These are phyloP conservation scores for Sporothrix pallida DNA, from an alignment of 2,329 filamentous ascomycete genomes.

Conservation along the genomic window DNA sequence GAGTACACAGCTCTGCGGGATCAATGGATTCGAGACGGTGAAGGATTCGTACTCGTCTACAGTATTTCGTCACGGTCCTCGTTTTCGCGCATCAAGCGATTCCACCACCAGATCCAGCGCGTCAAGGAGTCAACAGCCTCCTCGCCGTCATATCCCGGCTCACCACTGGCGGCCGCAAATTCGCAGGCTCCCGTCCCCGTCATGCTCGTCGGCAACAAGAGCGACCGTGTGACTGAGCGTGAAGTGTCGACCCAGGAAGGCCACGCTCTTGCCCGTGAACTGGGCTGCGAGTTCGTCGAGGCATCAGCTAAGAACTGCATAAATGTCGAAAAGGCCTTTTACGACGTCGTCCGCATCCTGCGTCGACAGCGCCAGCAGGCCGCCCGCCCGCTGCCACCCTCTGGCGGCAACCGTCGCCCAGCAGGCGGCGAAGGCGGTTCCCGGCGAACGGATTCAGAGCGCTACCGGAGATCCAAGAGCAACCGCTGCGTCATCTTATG, in stretches of 20 bases:
- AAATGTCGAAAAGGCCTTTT: conserved; percentile 98
- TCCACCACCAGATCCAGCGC: conserved; percentile 95
- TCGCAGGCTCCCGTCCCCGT: conserved; percentile 79
- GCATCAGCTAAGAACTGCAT: conserved; percentile 97
- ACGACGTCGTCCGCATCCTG: conserved; percentile 92
- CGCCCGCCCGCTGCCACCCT: conserved; percentile 37
- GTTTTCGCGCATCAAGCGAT: conserved; percentile 91
- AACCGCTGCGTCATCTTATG: conserved; percentile 40
- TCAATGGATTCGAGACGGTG: conserved; percentile 97
- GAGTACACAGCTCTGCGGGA: conserved; percentile 96
- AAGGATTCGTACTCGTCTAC: conserved; percentile 97
- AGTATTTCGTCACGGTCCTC: conserved; percentile 97
- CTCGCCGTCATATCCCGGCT: conserved; percentile 77
- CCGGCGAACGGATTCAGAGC: conserved; percentile 36
- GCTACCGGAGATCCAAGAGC: conserved; percentile 37
- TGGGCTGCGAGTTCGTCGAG: conserved; percentile 96
- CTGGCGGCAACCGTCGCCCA: conserved; percentile 35
- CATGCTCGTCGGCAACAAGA: conserved; percentile 99
- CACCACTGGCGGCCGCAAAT: conserved; percentile 66
- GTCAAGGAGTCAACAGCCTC: conserved; percentile 89
- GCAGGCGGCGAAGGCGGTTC: conserved; percentile 34
- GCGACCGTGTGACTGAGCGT: conserved; percentile 91
- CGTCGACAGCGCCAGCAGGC: conserved; percentile 59
- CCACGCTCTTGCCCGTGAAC: conserved; percentile 84
- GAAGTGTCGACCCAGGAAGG: conserved; percentile 98